Evolutionary conservation across 768 basidiomycete genomes (phyloP).

Genomic region (Lactifluus rugatus): DNA sequence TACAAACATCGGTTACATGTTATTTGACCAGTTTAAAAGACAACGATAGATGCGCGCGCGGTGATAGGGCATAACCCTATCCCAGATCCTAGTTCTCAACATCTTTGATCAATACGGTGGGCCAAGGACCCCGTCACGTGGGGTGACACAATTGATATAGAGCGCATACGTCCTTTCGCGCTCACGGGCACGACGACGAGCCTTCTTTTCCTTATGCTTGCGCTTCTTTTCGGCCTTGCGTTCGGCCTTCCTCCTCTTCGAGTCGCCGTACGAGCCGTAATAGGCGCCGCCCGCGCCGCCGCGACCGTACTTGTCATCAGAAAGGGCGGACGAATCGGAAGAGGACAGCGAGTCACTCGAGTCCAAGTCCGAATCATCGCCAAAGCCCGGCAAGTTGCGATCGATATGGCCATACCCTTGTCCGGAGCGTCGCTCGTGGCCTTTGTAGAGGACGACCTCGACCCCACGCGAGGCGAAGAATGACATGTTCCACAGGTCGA

Average conservation of each 20-base stretch:
- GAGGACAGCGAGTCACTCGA: slow-evolving; percentile 32
- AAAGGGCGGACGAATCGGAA: slow-evolving; percentile 27
- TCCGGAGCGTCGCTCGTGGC: slow-evolving; percentile 69
- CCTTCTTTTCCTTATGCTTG: slow-evolving; percentile 55
- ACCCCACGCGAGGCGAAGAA: slow-evolving; percentile 69
- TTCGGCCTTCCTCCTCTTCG: slow-evolving; percentile 42
- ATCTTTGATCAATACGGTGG: slow-evolving; percentile 11
- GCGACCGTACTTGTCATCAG: slow-evolving; percentile 35
- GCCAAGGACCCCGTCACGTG: slow-evolving; percentile 19
- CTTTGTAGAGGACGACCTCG: slow-evolving; percentile 76
- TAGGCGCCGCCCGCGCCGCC: slow-evolving; percentile 22
- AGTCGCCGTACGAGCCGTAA: slow-evolving; percentile 34
- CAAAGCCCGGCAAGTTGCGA: slow-evolving; percentile 41
- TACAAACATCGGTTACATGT: neutral
- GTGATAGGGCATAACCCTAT: neutral
- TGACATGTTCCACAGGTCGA: slow-evolving; percentile 70
- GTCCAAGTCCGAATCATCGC: slow-evolving; percentile 30
- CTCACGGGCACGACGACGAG: slow-evolving; percentile 47
- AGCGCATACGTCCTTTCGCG: slow-evolving; percentile 54
- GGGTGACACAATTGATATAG: slow-evolving; percentile 45
- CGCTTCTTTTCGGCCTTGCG: slow-evolving; percentile 51
- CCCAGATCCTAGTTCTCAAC: neutral
- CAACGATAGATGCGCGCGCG: neutral
- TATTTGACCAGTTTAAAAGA: neutral
- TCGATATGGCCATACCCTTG: slow-evolving; percentile 45